Evolutionary conservation across 108 stramenopile species (phyloP), one percentile per base, ranked within the genome.

Genomic region (Asterionellopsis glacialis): DNA sequence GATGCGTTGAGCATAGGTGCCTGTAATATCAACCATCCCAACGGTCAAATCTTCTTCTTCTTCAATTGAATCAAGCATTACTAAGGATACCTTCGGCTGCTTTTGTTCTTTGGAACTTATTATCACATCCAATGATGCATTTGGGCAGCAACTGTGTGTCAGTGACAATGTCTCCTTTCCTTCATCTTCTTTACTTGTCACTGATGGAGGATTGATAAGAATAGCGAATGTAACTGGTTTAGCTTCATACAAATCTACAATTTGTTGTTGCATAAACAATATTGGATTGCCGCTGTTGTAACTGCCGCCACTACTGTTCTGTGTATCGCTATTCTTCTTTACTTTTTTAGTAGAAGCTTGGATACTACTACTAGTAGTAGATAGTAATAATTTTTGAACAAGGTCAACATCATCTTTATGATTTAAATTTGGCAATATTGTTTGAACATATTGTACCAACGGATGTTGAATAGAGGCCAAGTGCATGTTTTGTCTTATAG

Each of bases 401-500:
- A 10, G 15, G 28, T 49, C 49, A 49, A 39, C 61, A 51, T 38
- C 0, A 16, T 65, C 59, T 1, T 55, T 42, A 9, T 51, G 5
- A 0, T 45, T 12, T 0, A 66, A 33, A 26, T 66, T 28, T 11
- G 58, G 52, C 9, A 72, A 40, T 13, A 28, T 50, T 16, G 41
- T 50, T 21, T 57, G 48, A 11, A 65, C 71, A 53, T 56, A 72
- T 41, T 40, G 19, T 10, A 53, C 57, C 39, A 72, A 28, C 0
- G 71, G 71, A 51, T 72, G 71, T 9, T 58, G 60, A 39, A 72
- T 33, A 14, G 65, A 61, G 24, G 62, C 40, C 12, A 65, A 1
- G 27, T 66, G 65, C 53, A 72, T 16, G 22, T 47, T 55, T 13
- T 65, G 42, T 45, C 44, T 45, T 19, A 72, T 62, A 26, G 33